These are phyloP conservation scores for Penicillium paxilli DNA, from an alignment of 495 filamentous ascomycete genomes.

Conservation along the genomic window DNA sequence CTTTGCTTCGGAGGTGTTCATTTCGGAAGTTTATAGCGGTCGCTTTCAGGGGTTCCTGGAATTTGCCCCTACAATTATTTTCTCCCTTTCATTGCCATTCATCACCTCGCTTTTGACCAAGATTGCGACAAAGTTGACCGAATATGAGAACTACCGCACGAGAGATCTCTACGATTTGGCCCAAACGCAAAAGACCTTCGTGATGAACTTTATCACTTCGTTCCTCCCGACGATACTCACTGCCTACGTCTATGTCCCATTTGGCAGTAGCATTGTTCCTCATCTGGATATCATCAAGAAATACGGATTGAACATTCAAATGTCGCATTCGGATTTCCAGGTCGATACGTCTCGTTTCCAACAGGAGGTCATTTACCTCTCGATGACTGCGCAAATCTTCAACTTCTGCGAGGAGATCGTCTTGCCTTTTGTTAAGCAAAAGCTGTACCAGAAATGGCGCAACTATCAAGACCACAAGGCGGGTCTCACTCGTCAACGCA, in stretches of 20 bases:
- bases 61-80: constrained; percentile 81
- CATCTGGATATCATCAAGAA: constrained; percentile 76
- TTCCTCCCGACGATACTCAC: constrained; percentile 91
- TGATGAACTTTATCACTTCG: constrained; percentile 94
- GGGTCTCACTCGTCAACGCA: constrained; percentile 15
- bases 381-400: constrained; percentile 87
- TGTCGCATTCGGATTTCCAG: constrained; percentile 50
- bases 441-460: constrained; percentile 38
- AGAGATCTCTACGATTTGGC: constrained; percentile 76
- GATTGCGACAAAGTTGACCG: constrained; percentile 74
- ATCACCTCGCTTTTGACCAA: constrained; percentile 70
- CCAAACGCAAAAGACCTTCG: constrained; percentile 85
- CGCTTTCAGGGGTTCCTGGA: constrained; percentile 79
- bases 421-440: constrained; percentile 79
- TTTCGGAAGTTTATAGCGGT: constrained; percentile 88
- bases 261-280: constrained; percentile 78
- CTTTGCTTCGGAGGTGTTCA: constrained; percentile 90
- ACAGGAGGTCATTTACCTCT: constrained; percentile 93
- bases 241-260: constrained; percentile 94
- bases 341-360: constrained; percentile 80
- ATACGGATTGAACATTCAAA: constrained; percentile 7
- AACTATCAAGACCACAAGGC: constrained; percentile 29
- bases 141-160: constrained; percentile 91
- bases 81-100: constrained; percentile 74
- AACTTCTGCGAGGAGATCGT: constrained; percentile 83